Evolutionary conservation across 371 early-diverging fungal genomes (phyloP), one percentile per base, ranked within the genome.

Genomic region (Mortierella sp.): DNA sequence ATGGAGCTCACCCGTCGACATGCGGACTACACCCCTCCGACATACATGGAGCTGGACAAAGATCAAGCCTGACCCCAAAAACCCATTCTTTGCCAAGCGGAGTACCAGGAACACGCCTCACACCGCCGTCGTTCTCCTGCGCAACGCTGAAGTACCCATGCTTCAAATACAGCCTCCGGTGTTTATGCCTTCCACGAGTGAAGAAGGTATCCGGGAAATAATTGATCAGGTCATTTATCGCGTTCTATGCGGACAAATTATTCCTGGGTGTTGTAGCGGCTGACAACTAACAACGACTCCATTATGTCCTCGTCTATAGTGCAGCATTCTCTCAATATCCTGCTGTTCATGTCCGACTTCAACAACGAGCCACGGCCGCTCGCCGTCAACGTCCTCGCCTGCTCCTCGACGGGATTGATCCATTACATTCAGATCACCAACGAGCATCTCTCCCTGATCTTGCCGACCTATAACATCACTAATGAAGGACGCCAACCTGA

Each of bases 311-410:
- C 38, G 28, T 11, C 8, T 0, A 48, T 72, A 86, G 87, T 82
- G 14, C 87, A 82, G 60, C 87, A 86, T 57, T 70, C 87, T 8
- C 87, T 86, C 31, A 86, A 86, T 48, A 78, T 79, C 24, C 48
- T 86, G 24, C 50, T 86, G 28, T 86, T 86, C 72, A 86, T 86
- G 87, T 86, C 87, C 19, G 87, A 86, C 38, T 86, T 86, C 80
- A 86, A 86, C 54, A 80, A 45, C 24, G 87, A 86, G 38, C 87
- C 87, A 10, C 70, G 79, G n/a, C 87, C 87, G 16, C 75, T 86
- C 3, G 87, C 83, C 9, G 50, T 80, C 26, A 86, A 82, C 42
- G 80, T 65, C 14, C 73, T 86, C 24, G 80, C 87, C n/a, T 86
- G 87, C 52, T 86, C 87, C 24, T 82, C 87, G 19, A 82, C 87